Base-by-base conservation (phyloP, 257 asterid species). In the Handroanthus guayacan region DNA sequence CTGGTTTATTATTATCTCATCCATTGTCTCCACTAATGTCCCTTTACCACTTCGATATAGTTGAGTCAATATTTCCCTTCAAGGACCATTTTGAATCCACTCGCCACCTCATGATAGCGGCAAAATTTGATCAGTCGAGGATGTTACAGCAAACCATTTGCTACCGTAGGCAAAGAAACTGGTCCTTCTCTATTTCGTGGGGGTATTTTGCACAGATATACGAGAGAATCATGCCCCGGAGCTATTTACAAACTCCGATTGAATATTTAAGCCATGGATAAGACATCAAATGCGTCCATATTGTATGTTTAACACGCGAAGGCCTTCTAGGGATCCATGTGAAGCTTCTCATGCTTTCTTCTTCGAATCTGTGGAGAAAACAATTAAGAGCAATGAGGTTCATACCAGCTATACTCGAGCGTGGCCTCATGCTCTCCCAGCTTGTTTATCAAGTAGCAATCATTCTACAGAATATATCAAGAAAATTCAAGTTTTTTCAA, bases 131-230 rank as follows among this genome's bases (percentile, higher is more conserved):
- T 16, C 88, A 87, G 58, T 89, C 93, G 0, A 64, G 95, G 34
- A 48, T 85, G 81, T 12, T 87, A 13, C 95, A 87, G 25, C 97
- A 91, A 78, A 88, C 87, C 9, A 67, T 87, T 0, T 89, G 97
- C 69, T 39, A 89, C 39, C 58, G 83, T 31, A 78, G 80, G 56
- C 56, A 25, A 11, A 80, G 25, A 6, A 82, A 67, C 1, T 87
- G 92, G 97, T 65, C 92, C 0, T 77, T 91, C 6, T 89, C 95
- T 7, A 36, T 89, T 34, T 82, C 97, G 0, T 91, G 93, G 93
- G 97, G 97, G 1, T 89, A 89, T 10, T 89, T 95, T 0, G 88
- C 83, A 0, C 86, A 86, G 0, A 78, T 89, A 14, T 91, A 86
- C 45, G 92, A 91, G 71, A 61, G 47, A 3, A 67, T 87, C 3